phyloP scores from a whole-genome alignment of 108 stramenopile genomes.

The Nitzschia sp. region DNA sequence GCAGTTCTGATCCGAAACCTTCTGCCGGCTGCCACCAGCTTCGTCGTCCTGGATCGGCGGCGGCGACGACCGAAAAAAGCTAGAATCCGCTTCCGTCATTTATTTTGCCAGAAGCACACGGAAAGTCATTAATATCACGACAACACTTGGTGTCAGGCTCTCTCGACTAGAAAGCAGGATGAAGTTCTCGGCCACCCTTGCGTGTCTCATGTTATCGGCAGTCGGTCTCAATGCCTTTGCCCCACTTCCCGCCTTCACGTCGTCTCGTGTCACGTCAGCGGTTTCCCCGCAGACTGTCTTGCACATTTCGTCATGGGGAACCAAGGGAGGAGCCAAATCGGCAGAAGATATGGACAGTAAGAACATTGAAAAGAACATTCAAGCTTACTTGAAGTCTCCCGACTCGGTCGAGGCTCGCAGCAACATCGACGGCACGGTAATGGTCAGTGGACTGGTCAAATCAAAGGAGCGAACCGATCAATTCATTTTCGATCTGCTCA shows the following conservation, averaged over 20 bases:
- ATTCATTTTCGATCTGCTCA: constrained; percentile 83
- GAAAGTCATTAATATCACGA: no score
- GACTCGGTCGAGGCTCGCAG: constrained; percentile 46
- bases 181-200: constrained; percentile 16
- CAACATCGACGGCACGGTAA: constrained; percentile 43
- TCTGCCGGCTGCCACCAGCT: no score
- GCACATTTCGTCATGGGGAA: constrained; percentile 59
- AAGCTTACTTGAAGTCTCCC: constrained; percentile 48
- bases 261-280: neutral
- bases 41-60: no score
- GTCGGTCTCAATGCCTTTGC: constrained; percentile 26
- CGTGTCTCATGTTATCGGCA: constrained; percentile 10
- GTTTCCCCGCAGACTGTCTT: constrained; percentile 21
- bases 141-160: no score
- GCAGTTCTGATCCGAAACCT: no score
- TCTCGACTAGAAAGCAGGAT: no score
- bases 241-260: constrained; percentile 15
- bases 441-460: constrained; percentile 47
- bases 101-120: no score
- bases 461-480: constrained; percentile 73
- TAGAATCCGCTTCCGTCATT: no score
- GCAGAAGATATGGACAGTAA: constrained; percentile 5
- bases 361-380: constrained; percentile 50
- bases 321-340: constrained; percentile 11
- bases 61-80: no score